These are phyloP conservation scores for Fusarium graminum DNA, from an alignment of 2,329 filamentous ascomycete genomes.

Conservation along the genomic window DNA sequence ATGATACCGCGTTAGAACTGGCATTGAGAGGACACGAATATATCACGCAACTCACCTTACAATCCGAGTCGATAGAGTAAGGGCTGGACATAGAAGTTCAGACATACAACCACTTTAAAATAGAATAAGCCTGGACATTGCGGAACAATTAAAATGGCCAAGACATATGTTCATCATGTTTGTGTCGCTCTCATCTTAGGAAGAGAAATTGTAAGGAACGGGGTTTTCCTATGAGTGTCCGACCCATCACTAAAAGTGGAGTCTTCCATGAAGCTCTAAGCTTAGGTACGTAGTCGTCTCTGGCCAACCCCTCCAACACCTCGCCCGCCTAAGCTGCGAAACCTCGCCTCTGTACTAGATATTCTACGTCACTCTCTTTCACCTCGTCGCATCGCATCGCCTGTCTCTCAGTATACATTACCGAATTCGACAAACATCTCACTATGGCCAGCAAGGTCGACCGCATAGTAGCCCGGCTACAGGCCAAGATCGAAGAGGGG, in stretches of 20 bases:
- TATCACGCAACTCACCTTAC: background rate
- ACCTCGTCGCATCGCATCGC: background rate
- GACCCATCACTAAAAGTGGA: constrained; percentile 25
- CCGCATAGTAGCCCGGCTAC: constrained; percentile 73
- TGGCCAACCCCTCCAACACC: constrained; percentile 40
- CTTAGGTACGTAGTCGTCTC: constrained; percentile 24
- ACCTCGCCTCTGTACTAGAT: constrained; percentile 27
- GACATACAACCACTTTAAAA: background rate
- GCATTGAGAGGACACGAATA: background rate
- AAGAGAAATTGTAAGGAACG: background rate
- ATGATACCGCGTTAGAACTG: too few species aligned
- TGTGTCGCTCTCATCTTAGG: background rate
- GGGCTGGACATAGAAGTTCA: fast-evolving
- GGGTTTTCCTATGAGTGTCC: constrained; percentile 6
- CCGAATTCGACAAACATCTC: constrained; percentile 1
- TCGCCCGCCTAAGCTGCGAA: constrained; percentile 26
- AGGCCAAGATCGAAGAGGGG: constrained; percentile 89
- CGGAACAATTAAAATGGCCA: background rate
- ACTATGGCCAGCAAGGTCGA: constrained; percentile 59
- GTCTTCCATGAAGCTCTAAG: constrained; percentile 23
- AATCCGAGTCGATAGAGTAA: background rate
- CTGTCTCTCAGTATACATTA: background rate
- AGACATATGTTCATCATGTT: background rate
- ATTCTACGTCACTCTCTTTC: constrained; percentile 40
- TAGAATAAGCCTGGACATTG: background rate